Base-by-base conservation (phyloP, 2,329 filamentous ascomycete genomes). In the Xylaria sp. region DNA sequence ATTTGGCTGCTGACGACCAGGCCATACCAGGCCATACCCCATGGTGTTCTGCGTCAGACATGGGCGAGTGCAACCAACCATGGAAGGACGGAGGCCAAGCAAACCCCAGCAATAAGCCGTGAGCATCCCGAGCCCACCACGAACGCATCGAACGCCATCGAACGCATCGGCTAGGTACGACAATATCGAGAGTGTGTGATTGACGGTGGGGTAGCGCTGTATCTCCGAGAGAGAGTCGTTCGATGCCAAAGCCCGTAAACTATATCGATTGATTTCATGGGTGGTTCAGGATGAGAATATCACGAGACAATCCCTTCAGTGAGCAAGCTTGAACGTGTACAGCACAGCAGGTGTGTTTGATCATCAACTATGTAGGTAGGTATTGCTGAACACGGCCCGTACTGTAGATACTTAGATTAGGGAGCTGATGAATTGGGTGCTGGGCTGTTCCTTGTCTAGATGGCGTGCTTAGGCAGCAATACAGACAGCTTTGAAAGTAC, bases 31-130 rank as follows among this genome's bases (percentile, higher is more conserved):
- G 36, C 36, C 36, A 38, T 38, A 38, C 44, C n/a, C 45, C 45
- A 54, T 67, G 45, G 44, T 61, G 36, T 60, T 71, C 31, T 72
- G 70, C 70, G 70, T 73, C 71, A 74, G 71, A 66, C 66, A 62
- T 67, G 61, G 63, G 36, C 63, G 53, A 69, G 68, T 55, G 72
- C 69, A 69, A 67, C 69, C 59, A 58, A 10, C 27, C 27, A 45
- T 56, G 20, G 59, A 50, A 47, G 45, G 50, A 59, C 57, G 39
- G 57, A 63, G 53, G 49, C 68, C 70, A 68, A 70, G 70, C 70
- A 66, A 70, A 69, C 70, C 70, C 69, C 49, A 54, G 39, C 42
- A 47, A 42, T 36, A 33, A 20, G 38, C 39, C 27, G 39, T 45
- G 25, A 57, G 54, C 5, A 57, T 50, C 60, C 60, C 42, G 51